Evolutionary conservation across 495 filamentous ascomycete species (phyloP).

Genomic region (Rhizodiscina lignyota): DNA sequence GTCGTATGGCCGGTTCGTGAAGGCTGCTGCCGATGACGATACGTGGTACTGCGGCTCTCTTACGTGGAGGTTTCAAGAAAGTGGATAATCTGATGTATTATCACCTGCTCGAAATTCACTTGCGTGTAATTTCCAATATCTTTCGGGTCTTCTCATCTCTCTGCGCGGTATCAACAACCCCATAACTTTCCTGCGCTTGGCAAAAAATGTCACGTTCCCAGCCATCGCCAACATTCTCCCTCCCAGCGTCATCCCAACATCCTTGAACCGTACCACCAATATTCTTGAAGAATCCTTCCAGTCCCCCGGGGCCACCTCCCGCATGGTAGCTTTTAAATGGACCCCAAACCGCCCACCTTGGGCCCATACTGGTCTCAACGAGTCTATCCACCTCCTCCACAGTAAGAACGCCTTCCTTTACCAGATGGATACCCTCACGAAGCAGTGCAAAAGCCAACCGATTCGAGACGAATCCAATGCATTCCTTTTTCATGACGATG

Average conservation of each 20-base stretch:
- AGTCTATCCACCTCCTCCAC: slow-evolving; percentile 22
- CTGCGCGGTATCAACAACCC: slow-evolving; percentile 14
- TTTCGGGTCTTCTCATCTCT: slow-evolving; percentile 16
- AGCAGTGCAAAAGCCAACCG: slow-evolving; percentile 22
- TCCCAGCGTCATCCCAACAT: slow-evolving; percentile 34
- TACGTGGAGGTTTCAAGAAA: too few relatives aligned
- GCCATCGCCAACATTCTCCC: slow-evolving; percentile 23
- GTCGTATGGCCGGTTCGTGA: too few relatives aligned
- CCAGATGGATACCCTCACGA: slow-evolving; percentile 18
- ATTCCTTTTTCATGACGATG: slow-evolving; percentile 35
- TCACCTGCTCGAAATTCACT: too few relatives aligned
- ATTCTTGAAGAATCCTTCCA: slow-evolving; percentile 38
- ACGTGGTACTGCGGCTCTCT: too few relatives aligned
- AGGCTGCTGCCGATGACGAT: too few relatives aligned
- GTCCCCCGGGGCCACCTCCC: slow-evolving; percentile 37
- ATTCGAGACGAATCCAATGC: slow-evolving; percentile 21
- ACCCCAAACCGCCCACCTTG: slow-evolving; percentile 39
- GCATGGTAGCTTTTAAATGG: slow-evolving; percentile 45
- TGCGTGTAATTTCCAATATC: slow-evolving; percentile 17
- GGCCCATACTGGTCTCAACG: slow-evolving; percentile 33
- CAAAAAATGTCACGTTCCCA: slow-evolving; percentile 19
- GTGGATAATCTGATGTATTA: too few relatives aligned
- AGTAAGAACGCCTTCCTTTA: slow-evolving; percentile 12
- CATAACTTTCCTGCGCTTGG: slow-evolving; percentile 17
- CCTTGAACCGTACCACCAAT: slow-evolving; percentile 36